phyloP scores from a whole-genome alignment of 805 yeast species.

The Saccharomycopsis synnaedendra region DNA sequence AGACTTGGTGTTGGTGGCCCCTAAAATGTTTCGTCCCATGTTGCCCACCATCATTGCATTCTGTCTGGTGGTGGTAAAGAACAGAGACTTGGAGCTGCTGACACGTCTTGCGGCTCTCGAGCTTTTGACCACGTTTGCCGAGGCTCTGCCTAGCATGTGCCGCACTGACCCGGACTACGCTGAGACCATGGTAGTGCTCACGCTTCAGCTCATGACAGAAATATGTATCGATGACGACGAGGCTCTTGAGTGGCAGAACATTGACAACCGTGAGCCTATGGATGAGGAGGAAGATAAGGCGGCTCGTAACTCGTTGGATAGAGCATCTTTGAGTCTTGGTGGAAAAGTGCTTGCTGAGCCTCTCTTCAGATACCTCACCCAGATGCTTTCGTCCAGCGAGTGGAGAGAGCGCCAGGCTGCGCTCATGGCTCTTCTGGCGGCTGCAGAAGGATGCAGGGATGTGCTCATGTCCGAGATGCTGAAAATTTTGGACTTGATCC shows the following conservation, averaged over 20 bases:
- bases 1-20: constrained; percentile 87
- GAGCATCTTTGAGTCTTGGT: constrained; percentile 73
- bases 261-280: constrained; percentile 69
- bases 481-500: constrained; percentile 67
- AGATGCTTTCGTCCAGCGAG: constrained; percentile 59
- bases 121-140: constrained; percentile 80
- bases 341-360: constrained; percentile 81
- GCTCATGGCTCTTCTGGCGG: constrained; percentile 90
- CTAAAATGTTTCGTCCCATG: constrained; percentile 87
- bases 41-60: constrained; percentile 82
- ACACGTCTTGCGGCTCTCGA: constrained; percentile 85
- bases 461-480: constrained; percentile 75
- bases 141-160: constrained; percentile 93
- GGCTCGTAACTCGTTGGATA: constrained; percentile 89
- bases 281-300: constrained; percentile 81
- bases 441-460: constrained; percentile 95
- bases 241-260: constrained; percentile 71
- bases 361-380: constrained; percentile 75
- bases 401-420: constrained; percentile 98
- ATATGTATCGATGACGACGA: constrained; percentile 85
- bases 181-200: constrained; percentile 55
- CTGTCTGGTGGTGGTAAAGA: constrained; percentile 71
- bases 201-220: constrained; percentile 82
- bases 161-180: constrained; percentile 66
- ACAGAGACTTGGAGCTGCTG: constrained; percentile 64